Evolutionary conservation across 257 asterid species (phyloP), one percentile per base, ranked within the genome.

Genomic region (Plantago elongata): DNA sequence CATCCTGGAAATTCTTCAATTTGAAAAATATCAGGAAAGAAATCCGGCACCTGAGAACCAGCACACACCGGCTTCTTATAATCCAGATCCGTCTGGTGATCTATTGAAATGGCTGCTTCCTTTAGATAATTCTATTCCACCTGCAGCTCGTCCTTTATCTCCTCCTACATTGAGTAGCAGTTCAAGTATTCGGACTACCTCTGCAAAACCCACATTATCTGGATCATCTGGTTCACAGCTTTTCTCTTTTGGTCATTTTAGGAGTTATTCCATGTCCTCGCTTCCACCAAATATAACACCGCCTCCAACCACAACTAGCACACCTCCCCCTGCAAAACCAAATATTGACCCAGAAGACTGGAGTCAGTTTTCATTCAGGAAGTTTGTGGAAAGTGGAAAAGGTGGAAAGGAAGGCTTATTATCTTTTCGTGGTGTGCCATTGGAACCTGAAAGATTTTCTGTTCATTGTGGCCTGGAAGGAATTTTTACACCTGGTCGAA

Each of bases 211-310:
- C 44, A 64, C 70, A 61, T 57, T 74, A 48, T 64, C 99, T 40
- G 83, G 74, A 57, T 71, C 97, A 72, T 73, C 96, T 77, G 79
- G 94, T 61, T 87, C 99, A 57, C 97, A 87, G 82, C 75, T 89
- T 57, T 89, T 89, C 71, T 87, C 96, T 64, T 87, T 89, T 54
- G 88, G 97, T 68, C 64, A 93, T 73, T 85, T 87, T 70, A 87
- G 99, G 81, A 93, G 99, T 77, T 87, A 89, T 68, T 93, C 99
- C 57, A 93, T 93, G 99, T 85, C 96, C 69, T 87, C 97, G 61
- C 83, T 89, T 65, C 97, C 99, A 8, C 92, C 81, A 66, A 82
- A 77, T 69, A 63, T 60, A 49, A 42, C 83, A 54, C 91, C 94
- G 47, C 94, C 89, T 49, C 76, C 89, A 44, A 34, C 40, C 27